Conservation (phyloP, 495 filamentous ascomycete species). For the Aspergillus wentii region DNA sequence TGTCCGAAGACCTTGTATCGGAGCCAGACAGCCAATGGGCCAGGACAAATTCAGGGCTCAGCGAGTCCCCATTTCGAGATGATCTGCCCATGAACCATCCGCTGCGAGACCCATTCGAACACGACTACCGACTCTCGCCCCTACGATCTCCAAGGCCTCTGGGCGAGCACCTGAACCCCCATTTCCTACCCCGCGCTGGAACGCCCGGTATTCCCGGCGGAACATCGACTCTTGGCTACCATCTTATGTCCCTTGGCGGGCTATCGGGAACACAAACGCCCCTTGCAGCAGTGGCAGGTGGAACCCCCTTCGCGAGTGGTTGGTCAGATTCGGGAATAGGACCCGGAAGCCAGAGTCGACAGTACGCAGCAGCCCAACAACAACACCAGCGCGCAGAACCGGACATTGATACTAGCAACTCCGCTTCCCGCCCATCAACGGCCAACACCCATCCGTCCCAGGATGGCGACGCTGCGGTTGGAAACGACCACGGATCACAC, state of each 20-base stretch:
- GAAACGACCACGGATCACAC: slow-evolving; percentile 4
- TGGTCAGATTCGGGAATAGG: slow-evolving; percentile 41
- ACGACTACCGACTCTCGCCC: slow-evolving; percentile 25
- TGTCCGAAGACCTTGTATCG: slow-evolving; percentile 29
- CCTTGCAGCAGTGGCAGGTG: slow-evolving; percentile 77
- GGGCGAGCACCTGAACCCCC: slow-evolving; percentile 52
- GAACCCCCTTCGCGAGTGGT: slow-evolving; percentile 47
- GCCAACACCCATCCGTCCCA: slow-evolving; percentile 10
- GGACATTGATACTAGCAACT: slow-evolving; percentile 5
- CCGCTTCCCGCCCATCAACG: slow-evolving; percentile 23
- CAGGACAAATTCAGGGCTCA: slow-evolving; percentile 19
- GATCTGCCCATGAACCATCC: slow-evolving; percentile 23
- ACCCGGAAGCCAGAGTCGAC: slow-evolving; percentile 9
- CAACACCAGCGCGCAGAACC: slow-evolving; percentile 7
- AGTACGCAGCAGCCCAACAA: slow-evolving; percentile 6
- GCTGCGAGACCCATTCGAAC: slow-evolving; percentile 21
- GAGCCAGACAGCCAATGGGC: slow-evolving; percentile 21
- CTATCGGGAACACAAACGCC: slow-evolving; percentile 84
- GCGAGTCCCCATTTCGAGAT: slow-evolving; percentile 30
- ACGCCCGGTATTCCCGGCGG: slow-evolving; percentile 80
- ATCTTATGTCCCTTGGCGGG: slow-evolving; percentile 67
- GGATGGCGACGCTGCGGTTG: slow-evolving; percentile 6
- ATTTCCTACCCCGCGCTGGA: slow-evolving; percentile 58
- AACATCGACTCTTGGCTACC: slow-evolving; percentile 85
- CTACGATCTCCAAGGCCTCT: slow-evolving; percentile 38